phyloP scores from a whole-genome alignment of 306 rosid species.

The Prunus davidiana region DNA sequence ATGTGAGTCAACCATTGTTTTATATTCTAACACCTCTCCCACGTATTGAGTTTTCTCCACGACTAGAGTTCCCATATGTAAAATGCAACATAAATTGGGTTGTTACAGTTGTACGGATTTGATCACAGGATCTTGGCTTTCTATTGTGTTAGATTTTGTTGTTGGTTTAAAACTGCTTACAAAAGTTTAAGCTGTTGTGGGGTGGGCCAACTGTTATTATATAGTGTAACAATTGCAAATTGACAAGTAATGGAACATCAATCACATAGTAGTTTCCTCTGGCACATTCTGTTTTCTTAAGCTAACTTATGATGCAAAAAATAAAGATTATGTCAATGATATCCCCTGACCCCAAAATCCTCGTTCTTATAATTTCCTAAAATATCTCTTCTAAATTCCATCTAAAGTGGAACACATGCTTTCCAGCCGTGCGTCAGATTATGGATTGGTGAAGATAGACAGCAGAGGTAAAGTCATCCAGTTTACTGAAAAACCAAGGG shows the following conservation, averaged over 20 bases:
- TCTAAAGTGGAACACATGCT: slow-evolving; percentile 14
- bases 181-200: not conserved
- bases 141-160: not conserved
- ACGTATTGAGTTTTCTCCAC: not conserved
- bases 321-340: not conserved
- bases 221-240: not conserved
- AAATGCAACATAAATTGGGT: not conserved
- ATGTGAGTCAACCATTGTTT: not conserved
- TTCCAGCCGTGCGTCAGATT: slow-evolving; percentile 86
- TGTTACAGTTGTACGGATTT: not conserved
- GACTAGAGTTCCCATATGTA: not conserved
- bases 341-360: not conserved
- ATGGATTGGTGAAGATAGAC: slow-evolving; percentile 78
- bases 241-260: not conserved
- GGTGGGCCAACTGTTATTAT: not conserved
- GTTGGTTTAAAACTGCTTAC: not conserved
- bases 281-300: not conserved
- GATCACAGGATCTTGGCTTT: not conserved
- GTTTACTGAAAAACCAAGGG: slow-evolving; percentile 81
- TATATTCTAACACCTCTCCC: not conserved
- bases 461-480: slow-evolving; percentile 60
- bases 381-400: not conserved
- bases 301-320: not conserved
- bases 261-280: not conserved
- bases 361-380: not conserved